These are phyloP conservation scores for Neonectria punicea DNA, from an alignment of 2,329 filamentous ascomycete species.

Conservation along the genomic window DNA sequence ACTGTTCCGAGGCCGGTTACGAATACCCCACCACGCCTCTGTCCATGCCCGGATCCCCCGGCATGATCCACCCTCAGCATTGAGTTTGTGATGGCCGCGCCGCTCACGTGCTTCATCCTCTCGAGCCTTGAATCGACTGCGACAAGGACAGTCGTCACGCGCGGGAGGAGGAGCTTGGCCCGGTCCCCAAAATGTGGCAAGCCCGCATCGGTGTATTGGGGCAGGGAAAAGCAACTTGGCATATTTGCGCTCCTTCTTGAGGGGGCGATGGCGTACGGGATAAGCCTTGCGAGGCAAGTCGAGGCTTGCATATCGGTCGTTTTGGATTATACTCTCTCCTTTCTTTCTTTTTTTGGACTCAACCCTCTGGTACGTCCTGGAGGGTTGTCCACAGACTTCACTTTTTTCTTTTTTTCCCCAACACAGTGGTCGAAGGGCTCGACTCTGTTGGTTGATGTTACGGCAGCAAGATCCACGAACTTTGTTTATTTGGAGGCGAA, in stretches of 20 bases:
- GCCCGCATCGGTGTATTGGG: conserved; percentile 12
- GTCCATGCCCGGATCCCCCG: conserved; percentile 77
- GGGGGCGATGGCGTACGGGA: conserved; percentile 36
- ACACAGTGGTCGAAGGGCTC: conserved; percentile 41
- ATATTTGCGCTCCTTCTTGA: conserved; percentile 25
- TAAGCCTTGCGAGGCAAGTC: conserved; percentile 33
- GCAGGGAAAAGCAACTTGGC: conserved; percentile 29
- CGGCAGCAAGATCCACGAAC: conserved; percentile 40
- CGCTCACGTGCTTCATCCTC: conserved; percentile 5
- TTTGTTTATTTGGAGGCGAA: conserved; percentile 38
- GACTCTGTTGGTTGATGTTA: conserved; percentile 38
- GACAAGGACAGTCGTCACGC: not conserved
- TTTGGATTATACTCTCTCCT: conserved; percentile 33
- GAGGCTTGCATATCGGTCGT: conserved; percentile 40
- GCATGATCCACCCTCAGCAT: conserved; percentile 52
- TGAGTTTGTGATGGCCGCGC: conserved; percentile 6
- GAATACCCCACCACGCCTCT: conserved; percentile 77
- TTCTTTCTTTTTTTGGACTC: conserved; percentile 27
- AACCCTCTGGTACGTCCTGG: conserved; percentile 10
- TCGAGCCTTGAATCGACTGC: conserved; percentile 8
- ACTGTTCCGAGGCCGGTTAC: conserved; percentile 70
- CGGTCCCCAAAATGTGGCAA: conserved; percentile 4
- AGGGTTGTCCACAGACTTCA: conserved; percentile 24
- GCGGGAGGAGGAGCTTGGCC: conserved; percentile 2
- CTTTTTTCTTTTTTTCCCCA: conserved; percentile 27